Base-by-base conservation (phyloP, 208 protist species). In the Zelonia costaricensis region DNA sequence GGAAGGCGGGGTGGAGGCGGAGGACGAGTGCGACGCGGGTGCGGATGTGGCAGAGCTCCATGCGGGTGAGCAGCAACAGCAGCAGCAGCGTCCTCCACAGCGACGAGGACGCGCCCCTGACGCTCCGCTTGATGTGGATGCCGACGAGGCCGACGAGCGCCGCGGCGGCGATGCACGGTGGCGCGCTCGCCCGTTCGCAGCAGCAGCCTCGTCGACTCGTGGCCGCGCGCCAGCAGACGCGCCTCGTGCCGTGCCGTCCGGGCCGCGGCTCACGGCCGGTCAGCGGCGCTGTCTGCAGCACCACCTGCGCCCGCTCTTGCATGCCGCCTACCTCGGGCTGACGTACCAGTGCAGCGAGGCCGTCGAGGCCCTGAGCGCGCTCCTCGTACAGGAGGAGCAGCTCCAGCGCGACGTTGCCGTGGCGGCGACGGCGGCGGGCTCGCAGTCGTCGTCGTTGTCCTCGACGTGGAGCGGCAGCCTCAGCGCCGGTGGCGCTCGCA, bases 291-390 rank as follows among this genome's bases (percentile, higher is more conserved):
- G 43, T 12, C 16, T 66, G 9, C 66, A 65, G 38, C 59, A 51
- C 31, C 62, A 73, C 45, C 30, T 87, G 18, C 45, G 60, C 20
- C 64, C 60, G 13, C 74, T 68, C 46, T 65, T 74, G n/a, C 51
- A 58, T 3, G 72, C 69, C 12, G 31, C 63, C 8, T 81, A 68
- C 43, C 69, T 83, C 12, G 33, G 43, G 18, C 23, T 43, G 16
- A 80, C 62, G 13, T 87, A 79, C 56, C 69, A 69, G 51, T 71
- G 72, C 46, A 48, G 54, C 2, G 76, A 80, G 39, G 73, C 74
- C 35, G 47, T 61, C 55, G 60, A 56, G 25, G 48, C 59, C n/a
- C 16, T 61, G 7, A 43, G 44, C 8, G n/a, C 3, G 28, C 55
- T 55, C 6, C 36, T 67, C 4, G 49, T 49, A 4, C 57, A 57